These are phyloP conservation scores for Houttuynia cordata DNA, from an alignment of 164 flowering plant species.

Conservation along the genomic window DNA sequence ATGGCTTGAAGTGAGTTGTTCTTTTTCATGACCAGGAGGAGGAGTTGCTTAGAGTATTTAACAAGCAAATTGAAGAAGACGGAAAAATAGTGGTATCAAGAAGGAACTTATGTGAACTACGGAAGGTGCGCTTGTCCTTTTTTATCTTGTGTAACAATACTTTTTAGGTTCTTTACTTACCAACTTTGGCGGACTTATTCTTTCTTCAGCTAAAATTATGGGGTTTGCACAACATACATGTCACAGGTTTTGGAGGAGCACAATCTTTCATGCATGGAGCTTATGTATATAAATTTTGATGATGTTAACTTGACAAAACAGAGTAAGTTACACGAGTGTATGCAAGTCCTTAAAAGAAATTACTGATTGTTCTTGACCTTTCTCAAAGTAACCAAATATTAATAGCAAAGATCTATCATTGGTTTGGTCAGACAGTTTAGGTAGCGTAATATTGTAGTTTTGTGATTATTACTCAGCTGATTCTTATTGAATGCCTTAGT, in stretches of 20 bases:
- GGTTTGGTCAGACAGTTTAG: not conserved
- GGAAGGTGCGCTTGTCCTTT: conserved; percentile 39
- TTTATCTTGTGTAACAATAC: not conserved
- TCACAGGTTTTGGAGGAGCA: conserved; percentile 85
- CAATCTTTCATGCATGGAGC: conserved; percentile 62
- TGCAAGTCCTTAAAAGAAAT: too few relatives aligned
- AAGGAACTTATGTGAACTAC: conserved; percentile 72
- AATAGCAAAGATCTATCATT: too few relatives aligned
- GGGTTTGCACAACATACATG: not conserved
- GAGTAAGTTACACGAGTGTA: conserved; percentile 38
- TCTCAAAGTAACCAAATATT: not conserved
- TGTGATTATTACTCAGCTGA: not conserved
- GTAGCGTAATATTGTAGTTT: not conserved
- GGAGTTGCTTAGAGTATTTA: conserved; percentile 57
- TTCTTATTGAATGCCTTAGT: not conserved
- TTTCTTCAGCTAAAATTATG: not conserved
- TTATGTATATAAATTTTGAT: conserved; percentile 71
- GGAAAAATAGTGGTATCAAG: conserved; percentile 73
- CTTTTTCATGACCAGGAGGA: conserved; percentile 49
- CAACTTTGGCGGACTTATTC: too few relatives aligned
- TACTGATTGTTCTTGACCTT: not conserved
- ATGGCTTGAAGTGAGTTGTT: not conserved
- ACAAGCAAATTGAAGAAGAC: conserved; percentile 90
- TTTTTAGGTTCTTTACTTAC: too few relatives aligned
- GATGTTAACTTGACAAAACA: conserved; percentile 70